Evolutionary conservation across 2,329 filamentous ascomycete species (phyloP).

Genomic region (Alternaria viburni): DNA sequence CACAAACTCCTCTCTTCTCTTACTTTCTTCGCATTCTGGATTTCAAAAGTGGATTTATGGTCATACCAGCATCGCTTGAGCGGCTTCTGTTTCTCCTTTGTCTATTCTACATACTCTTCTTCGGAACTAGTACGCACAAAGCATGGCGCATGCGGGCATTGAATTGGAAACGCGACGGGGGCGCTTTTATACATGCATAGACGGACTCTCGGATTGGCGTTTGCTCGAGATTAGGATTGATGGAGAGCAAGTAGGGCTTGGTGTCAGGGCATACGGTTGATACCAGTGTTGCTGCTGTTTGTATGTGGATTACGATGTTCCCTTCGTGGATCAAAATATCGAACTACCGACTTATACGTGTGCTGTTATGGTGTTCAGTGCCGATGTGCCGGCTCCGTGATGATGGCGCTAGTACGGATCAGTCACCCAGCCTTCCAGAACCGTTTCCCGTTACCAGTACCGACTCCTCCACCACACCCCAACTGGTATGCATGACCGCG

Average conservation of each 20-base stretch:
- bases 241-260: background rate
- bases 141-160: conserved; percentile 21
- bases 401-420: background rate
- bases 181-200: conserved; percentile 12
- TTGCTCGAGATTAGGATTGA: conserved; percentile 5
- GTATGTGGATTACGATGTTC: conserved; percentile 1
- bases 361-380: background rate
- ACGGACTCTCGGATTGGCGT: conserved; percentile 9
- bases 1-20: conserved; percentile 3
- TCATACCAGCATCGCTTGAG: conserved; percentile 23
- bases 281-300: conserved; percentile 8
- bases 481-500: background rate
- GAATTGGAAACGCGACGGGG: conserved; percentile 13
- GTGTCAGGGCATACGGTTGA: conserved; percentile 7
- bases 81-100: conserved; percentile 13
- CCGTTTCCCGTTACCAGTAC: background rate
- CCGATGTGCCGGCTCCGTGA: background rate
- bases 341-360: background rate
- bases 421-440: background rate
- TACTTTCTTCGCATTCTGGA: conserved; percentile 18
- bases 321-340: background rate
- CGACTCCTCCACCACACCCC: background rate
- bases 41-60: conserved; percentile 23
- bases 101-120: conserved; percentile 11
- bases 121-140: conserved; percentile 15